Evolutionary conservation across 495 filamentous ascomycete species (phyloP), one percentile per base, ranked within the genome.

Genomic region (Pseudomonodictys pantanalensis): DNA sequence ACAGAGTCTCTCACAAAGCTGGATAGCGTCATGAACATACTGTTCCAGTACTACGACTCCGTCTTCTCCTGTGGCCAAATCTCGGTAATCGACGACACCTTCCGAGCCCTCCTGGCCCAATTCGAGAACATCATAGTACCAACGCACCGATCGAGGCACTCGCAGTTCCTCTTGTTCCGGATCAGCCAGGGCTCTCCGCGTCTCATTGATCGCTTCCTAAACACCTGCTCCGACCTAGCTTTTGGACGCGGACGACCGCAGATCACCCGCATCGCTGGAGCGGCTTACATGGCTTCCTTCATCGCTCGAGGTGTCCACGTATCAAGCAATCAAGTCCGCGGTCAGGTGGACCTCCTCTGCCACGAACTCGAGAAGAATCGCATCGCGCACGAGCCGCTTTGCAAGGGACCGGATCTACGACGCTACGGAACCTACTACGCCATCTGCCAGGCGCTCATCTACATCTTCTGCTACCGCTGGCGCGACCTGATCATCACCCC

Each of bases 381-480:
- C 42, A 60, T 72, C 25, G 71, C 82, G 25, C 83, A 87, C 66
- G 83, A 95, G 65, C 65, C 72, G 7, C 77, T 72, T 33, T 95
- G 90, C 71, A 84, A 81, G 12, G 90, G 89, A 1, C 92, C 93
- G 0, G 91, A 97, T 72, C 83, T 92, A 24, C 82, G 85, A 41
- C 84, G 85, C 29, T 97, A 91, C 69, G 81, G 82, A 17, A 81
- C 88, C 6, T 97, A 95, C 73, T 97, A 99, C 74, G 84, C 86
- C 5, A 83, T 89, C 41, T 83, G 85, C n/a, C 92, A 97, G 71
- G 92, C 92, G 4, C 68, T 91, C 3, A 78, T 91, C 29, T 95
- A 97, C 76, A 95, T 97, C 48, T 99, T 97, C 78, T 99, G 93
- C 77, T 99, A 97, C 78, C 86, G 95, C 35, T 97, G 92, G 92